A percentile compares a stretch with the other conserved stretches of the same genome.
Evolutionary conservation across 2,329 filamentous ascomycete genomes (phyloP).

Genomic region (Blumeria graminis): DNA sequence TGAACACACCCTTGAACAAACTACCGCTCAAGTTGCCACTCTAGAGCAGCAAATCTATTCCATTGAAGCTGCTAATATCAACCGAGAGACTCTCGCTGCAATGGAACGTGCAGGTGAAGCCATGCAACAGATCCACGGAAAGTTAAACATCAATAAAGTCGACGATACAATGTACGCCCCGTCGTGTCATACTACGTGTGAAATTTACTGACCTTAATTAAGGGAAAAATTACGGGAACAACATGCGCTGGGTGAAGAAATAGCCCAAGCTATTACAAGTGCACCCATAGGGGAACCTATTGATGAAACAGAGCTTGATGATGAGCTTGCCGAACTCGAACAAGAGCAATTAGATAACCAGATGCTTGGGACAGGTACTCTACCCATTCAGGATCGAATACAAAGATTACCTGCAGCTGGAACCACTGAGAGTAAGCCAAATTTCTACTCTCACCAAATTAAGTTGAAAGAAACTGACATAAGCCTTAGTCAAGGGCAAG

Average conservation of each 20-base stretch:
- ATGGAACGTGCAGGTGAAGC: conserved; percentile 81
- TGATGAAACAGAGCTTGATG: conserved; percentile 71
- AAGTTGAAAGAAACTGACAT: conserved; percentile 6
- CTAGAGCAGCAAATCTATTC: conserved; percentile 88
- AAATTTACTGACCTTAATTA: conserved; percentile 2
- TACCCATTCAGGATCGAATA: conserved; percentile 59
- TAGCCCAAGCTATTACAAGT: conserved; percentile 61
- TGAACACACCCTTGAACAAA: conserved; percentile 81
- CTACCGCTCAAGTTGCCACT: conserved; percentile 66
- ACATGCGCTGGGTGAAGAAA: conserved; percentile 81
- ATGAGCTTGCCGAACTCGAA: conserved; percentile 65
- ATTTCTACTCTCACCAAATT: not conserved
- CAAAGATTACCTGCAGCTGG: conserved; percentile 52
- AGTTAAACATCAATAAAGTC: conserved; percentile 80
- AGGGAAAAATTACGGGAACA: conserved; percentile 85
- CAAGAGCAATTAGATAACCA: conserved; percentile 83
- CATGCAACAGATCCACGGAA: conserved; percentile 82
- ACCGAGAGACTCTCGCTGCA: conserved; percentile 79
- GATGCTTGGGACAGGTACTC: conserved; percentile 71
- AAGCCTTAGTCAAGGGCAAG: conserved; percentile 25
- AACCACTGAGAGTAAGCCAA: conserved; percentile 47
- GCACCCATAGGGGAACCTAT: conserved; percentile 40
- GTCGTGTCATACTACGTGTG: too few species aligned
- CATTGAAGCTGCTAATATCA: conserved; percentile 97
- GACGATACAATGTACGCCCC: conserved; percentile 71